Percentiles rank a stretch among this genome's conserved stretches.
Evolutionary conservation across 306 rosid species (phyloP).

Genomic region (Coriaria nepalensis): DNA sequence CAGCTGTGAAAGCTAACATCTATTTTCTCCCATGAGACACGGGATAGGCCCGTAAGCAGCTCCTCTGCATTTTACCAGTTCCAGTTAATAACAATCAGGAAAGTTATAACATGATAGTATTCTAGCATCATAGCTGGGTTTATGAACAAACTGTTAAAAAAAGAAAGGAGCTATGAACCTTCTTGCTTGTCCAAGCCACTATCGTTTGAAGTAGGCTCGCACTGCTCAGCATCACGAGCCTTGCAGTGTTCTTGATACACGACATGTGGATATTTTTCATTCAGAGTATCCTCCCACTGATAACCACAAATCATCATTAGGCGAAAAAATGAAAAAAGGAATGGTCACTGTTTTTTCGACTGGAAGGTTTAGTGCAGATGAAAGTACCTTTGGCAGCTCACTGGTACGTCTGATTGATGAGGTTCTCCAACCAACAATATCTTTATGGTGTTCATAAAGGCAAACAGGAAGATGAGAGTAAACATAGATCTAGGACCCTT

Average conservation of each 20-base stretch:
- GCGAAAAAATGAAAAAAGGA: background rate
- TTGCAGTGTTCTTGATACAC: conserved; percentile 91
- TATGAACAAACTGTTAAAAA: background rate
- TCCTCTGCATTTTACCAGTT: conserved; percentile 51
- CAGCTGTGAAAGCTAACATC: conserved; percentile 86
- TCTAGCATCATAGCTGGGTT: background rate
- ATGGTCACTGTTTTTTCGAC: conserved; percentile 4
- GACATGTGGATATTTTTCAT: conserved; percentile 84
- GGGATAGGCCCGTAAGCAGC: conserved; percentile 70
- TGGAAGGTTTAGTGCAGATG: conserved; percentile 9
- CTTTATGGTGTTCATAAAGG: conserved; percentile 34
- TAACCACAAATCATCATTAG: conserved; percentile 12
- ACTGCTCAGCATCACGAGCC: conserved; percentile 58
- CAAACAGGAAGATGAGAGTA: conserved; percentile 16
- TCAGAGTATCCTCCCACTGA: conserved; percentile 71
- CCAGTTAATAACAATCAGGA: conserved; percentile 14
- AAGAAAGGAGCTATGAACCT: conserved; percentile 37
- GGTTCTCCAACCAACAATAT: conserved; percentile 99
- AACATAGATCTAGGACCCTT: conserved; percentile 5
- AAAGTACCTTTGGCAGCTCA: conserved; percentile 80
- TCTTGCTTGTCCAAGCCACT: conserved; percentile 52
- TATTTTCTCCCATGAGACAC: conserved; percentile 84
- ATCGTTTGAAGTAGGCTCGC: conserved; percentile 25
- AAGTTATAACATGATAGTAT: conserved; percentile 7
- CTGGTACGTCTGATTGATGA: conserved; percentile 60